A percentile compares a stretch with the other conserved stretches of the same genome.
phyloP scores from a whole-genome alignment of 192 early-diverging fungal genomes.

The Obelidium mucronatum region DNA sequence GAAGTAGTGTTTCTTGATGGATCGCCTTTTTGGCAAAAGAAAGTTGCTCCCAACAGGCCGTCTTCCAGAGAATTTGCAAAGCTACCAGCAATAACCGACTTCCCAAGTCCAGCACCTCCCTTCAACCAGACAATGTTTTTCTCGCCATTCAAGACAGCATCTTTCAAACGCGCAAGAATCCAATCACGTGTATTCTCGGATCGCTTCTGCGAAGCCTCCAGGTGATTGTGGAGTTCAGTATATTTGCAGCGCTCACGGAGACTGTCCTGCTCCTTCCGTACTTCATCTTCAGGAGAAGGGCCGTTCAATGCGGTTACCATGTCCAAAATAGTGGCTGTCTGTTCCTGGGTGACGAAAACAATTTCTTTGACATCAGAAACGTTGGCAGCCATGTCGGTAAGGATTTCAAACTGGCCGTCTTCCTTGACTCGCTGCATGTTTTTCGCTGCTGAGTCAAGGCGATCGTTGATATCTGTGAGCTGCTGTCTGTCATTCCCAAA shows the following conservation, averaged over 20 bases:
- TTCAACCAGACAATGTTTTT: not conserved
- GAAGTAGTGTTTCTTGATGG: not conserved
- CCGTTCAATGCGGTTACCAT: not conserved
- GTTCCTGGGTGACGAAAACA: not conserved
- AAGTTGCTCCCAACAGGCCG: not conserved
- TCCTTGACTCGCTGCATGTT: not conserved
- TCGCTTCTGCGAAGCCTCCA: not conserved
- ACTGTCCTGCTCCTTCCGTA: too few species aligned
- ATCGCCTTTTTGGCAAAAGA: not conserved
- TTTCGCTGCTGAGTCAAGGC: not conserved
- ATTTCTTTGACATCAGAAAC: not conserved
- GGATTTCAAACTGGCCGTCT: not conserved
- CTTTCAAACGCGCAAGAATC: not conserved
- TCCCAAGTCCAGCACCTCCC: not conserved
- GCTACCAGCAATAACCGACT: not conserved
- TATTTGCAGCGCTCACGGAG: not conserved
- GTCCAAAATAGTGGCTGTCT: not conserved
- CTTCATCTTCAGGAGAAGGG: not conserved
- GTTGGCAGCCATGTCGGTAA: not conserved
- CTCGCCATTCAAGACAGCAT: not conserved
- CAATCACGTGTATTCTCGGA: not conserved
- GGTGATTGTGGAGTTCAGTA: not conserved
- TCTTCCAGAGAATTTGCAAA: not conserved
- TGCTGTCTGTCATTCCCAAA: not conserved
- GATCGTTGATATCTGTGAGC: not conserved